Percentiles rank a stretch among this genome's conserved stretches.
Conservation (phyloP, 164 flowering plant genomes). For the Brasenia schreberi region DNA sequence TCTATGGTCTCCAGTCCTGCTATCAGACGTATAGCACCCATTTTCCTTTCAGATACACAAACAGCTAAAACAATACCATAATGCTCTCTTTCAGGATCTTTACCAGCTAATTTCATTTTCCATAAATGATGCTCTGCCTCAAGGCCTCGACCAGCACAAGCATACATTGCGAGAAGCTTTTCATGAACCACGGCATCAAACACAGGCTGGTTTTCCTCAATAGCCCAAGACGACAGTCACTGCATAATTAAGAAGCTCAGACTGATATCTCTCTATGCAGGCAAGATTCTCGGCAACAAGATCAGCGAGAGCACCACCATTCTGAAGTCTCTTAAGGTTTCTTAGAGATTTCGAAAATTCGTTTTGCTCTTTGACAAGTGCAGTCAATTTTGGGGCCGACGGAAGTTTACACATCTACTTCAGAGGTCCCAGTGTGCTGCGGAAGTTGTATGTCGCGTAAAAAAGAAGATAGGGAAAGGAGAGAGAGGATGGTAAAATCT, state of each 20-base stretch:
- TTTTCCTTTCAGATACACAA: constrained; percentile 75
- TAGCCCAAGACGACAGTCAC: constrained; percentile 53
- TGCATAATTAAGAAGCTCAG: constrained; percentile 59
- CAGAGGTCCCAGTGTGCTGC: too few relatives aligned
- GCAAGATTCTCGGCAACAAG: constrained; percentile 34
- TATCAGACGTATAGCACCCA: constrained; percentile 49
- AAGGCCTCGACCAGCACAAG: constrained; percentile 81
- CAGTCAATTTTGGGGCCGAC: too few relatives aligned
- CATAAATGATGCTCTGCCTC: constrained; percentile 85
- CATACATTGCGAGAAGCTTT: constrained; percentile 83
- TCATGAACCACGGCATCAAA: constrained; percentile 52
- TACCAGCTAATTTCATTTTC: constrained; percentile 83
- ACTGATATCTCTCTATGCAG: constrained; percentile 59
- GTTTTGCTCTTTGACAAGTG: constrained; percentile 86
- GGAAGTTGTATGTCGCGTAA: too few relatives aligned
- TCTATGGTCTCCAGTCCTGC: constrained; percentile 36
- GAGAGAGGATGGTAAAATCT: too few relatives aligned
- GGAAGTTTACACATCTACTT: too few relatives aligned
- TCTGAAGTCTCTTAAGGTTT: constrained; percentile 47
- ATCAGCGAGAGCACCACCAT: constrained; percentile 47
- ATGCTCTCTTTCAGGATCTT: constrained; percentile 57
- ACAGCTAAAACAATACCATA: constrained; percentile 82
- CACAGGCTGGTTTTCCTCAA: constrained; percentile 40
- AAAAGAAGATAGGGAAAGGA: too few relatives aligned
- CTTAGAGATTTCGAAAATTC: constrained; percentile 70